Percentiles rank a stretch among this genome's conserved stretches.
Conservation (phyloP, 129 eudicot species). For the Apium graveolens region DNA sequence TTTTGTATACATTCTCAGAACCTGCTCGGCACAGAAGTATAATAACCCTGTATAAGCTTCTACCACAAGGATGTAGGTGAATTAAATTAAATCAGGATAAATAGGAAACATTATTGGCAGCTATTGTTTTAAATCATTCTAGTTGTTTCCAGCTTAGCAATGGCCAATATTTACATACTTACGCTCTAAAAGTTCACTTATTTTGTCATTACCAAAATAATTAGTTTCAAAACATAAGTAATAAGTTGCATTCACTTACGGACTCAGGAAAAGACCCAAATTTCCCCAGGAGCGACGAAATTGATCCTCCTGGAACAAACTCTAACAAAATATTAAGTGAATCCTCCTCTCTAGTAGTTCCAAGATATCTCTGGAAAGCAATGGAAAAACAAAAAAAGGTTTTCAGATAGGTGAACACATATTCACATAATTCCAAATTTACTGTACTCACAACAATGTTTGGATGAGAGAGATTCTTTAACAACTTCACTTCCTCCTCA, state of each 20-base stretch:
- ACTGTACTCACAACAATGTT: constrained; percentile 77
- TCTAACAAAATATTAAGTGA: constrained; percentile 85
- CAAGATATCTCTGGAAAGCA: constrained; percentile 71
- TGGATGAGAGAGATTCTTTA: constrained; percentile 88
- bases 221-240: neutral
- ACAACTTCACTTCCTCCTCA: constrained; percentile 94
- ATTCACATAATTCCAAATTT: constrained; percentile 8
- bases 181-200: constrained; percentile 6
- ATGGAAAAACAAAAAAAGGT: constrained; percentile 5
- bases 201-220: neutral
- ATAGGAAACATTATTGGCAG: neutral
- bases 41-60: neutral
- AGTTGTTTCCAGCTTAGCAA: neutral
- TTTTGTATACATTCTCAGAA: constrained; percentile 85
- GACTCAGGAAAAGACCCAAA: constrained; percentile 99
- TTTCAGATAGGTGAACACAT: constrained; percentile 4
- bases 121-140: neutral
- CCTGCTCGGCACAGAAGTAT: constrained; percentile 39
- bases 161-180: neutral
- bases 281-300: constrained; percentile 86
- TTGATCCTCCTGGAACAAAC: constrained; percentile 98
- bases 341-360: constrained; percentile 90
- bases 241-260: constrained; percentile 39
- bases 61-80: neutral
- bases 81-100: neutral